Base-by-base conservation (phyloP, 2,329 filamentous ascomycete genomes). In the Didymellaceae sp. region DNA sequence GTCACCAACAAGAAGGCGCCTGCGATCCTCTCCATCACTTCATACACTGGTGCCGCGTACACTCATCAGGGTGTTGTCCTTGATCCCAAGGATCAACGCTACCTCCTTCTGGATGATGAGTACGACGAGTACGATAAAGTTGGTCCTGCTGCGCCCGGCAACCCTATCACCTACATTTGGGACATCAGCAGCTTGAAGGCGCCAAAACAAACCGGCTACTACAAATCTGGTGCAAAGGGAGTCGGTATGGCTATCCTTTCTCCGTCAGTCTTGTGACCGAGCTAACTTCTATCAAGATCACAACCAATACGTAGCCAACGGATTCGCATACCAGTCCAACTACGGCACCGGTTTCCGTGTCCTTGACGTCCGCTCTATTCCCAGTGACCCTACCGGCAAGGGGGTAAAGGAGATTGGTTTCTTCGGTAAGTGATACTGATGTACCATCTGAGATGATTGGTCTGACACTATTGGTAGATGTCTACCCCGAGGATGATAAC, bases 1-100 rank as follows among this genome's bases (percentile, higher is more conserved):
- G 76, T 82, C 6, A 80, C 77, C 16, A 69, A 82, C 67, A 81
- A 82, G 71, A 69, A 73, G 21, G 60, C 56, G 4, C 70, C 74
- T 1, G 74, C 65, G 16, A 73, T 82, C 52, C 76, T 84, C 55
- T 83, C 81, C 40, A 75, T 74, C 50, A 83, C 80, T 2, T 77
- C 76, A 0, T 85, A 84, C 65, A 75, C 79, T n/a, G 82, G 82
- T 31, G 79, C 79, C n/a, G 65, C 75, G 13, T 85, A 85, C 70
- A 83, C 81, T 1, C 83, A 86, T 62, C 82, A 84, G 61, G 83
- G 83, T 6, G 80, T 78, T 72, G 72, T 84, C 3, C 73, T 82
- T 13, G 72, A 74, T 52, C 59, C 62, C 18, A 56, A 66, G 20
- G 62, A 70, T 51, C 70, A 73, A 55, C 48, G 63, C 9, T 73